Conservation (phyloP, 768 basidiomycete genomes). For the Holtermanniella nyarrowii region DNA sequence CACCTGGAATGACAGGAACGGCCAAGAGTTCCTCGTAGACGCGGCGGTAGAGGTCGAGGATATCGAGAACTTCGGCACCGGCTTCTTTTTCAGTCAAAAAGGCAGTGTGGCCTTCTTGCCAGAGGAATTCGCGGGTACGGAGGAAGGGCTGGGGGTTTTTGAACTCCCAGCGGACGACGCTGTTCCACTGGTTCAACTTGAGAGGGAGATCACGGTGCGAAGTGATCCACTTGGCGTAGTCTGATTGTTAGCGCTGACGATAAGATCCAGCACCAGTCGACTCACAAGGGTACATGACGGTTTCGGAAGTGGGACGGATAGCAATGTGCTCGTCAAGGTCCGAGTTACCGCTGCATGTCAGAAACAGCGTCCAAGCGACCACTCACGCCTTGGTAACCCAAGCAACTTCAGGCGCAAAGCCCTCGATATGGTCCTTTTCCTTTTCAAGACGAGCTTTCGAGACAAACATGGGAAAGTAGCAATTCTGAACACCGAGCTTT, state of each 20-base stretch:
- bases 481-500: slow-evolving; percentile 88
- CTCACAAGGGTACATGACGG: slow-evolving; percentile 97
- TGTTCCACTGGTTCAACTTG: slow-evolving; percentile 98
- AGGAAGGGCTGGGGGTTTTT: slow-evolving; percentile 99
- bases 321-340: slow-evolving; percentile 96
- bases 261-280: slow-evolving; percentile 4
- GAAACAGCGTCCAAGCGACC: not conserved
- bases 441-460: slow-evolving; percentile 82
- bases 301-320: slow-evolving; percentile 96
- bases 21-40: slow-evolving; percentile 96
- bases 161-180: slow-evolving; percentile 98
- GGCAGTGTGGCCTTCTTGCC: slow-evolving; percentile 99
- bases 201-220: slow-evolving; percentile 92
- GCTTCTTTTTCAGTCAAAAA: slow-evolving; percentile 81
- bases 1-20: slow-evolving; percentile 89
- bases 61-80: slow-evolving; percentile 79
- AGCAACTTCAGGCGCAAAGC: slow-evolving; percentile 98
- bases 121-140: slow-evolving; percentile 98
- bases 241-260: slow-evolving; percentile 41
- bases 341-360: slow-evolving; percentile 59
- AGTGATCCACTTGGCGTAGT: slow-evolving; percentile 98
- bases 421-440: slow-evolving; percentile 97
- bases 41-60: slow-evolving; percentile 88
- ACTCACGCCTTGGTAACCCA: slow-evolving; percentile 95
- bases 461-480: slow-evolving; percentile 99